Percentiles rank a stretch among this genome's conserved stretches.
These are phyloP conservation scores for Zygnema cylindricum DNA, from an alignment of 139 green algal species.

Conservation along the genomic window DNA sequence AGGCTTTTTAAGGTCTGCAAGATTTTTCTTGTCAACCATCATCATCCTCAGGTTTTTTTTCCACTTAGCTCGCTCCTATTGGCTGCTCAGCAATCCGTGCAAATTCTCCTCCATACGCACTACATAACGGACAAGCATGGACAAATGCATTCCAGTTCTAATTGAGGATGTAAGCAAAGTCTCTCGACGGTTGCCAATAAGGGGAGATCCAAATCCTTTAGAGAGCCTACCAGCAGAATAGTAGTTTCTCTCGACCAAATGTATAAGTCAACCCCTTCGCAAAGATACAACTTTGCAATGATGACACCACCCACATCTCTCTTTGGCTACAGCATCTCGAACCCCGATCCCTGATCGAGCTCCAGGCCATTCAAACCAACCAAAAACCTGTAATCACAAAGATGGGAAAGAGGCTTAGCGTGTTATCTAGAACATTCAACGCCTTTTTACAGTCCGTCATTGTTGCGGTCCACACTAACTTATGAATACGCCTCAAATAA, in stretches of 20 bases:
- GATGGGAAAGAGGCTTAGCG: background rate
- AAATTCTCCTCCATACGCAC: slow-evolving; percentile 52
- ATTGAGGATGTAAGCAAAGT: background rate
- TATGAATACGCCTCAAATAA: no score
- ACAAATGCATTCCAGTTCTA: background rate
- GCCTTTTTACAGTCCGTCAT: no score
- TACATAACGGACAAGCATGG: slow-evolving; percentile 16
- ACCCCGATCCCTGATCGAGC: background rate
- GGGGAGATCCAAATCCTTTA: background rate
- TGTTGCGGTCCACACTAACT: no score
- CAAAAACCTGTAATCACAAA: background rate
- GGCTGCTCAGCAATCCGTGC: slow-evolving; percentile 34
- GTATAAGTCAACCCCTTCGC: background rate
- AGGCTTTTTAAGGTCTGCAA: background rate
- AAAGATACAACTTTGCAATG: background rate
- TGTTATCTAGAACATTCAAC: no score
- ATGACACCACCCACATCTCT: slow-evolving; percentile 14
- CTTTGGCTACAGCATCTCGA: background rate
- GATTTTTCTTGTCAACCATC: background rate
- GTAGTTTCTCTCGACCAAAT: background rate
- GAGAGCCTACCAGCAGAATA: background rate
- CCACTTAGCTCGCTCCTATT: slow-evolving; percentile 35
- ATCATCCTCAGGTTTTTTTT: slow-evolving; percentile 17
- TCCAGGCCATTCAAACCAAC: background rate
- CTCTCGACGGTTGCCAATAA: background rate